Evolutionary conservation across 164 flowering plant genomes (phyloP), one percentile per base, ranked within the genome.

Genomic region (Piper betle): DNA sequence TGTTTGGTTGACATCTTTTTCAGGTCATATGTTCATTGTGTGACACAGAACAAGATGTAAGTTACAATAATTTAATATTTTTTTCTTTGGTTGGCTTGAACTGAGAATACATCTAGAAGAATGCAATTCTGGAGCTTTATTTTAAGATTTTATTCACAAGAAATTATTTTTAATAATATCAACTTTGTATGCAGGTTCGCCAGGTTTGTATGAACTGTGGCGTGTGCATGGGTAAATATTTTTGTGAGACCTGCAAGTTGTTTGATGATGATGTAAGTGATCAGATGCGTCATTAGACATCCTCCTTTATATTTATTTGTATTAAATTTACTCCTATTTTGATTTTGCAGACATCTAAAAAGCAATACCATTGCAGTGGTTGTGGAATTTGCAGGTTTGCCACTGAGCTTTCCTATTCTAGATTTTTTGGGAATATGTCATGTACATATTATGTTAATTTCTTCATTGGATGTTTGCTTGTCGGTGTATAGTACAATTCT

Each of bases 321-420:
- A 25, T 25, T 25, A 25, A 25, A 17, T 7, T 39, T 38, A 17
- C 39, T 10, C 16, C 20, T 25, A 7, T 68, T 57, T 16, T 39
- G 42, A 19, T 69, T 41, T 15, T 82, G 78, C 88, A 91, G 98
- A 73, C 70, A 59, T 84, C 96, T 8, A 91, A 87, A 81, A 65
- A 67, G 53, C 98, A 88, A 78, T 88, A 81, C 64, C 98, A 91
- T 59, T 91, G 98, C 66, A 72, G 77, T 62, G 98, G 89, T 9
- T 91, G 96, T 73, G 96, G 91, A 53, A 91, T 91, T 58, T 91
- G 96, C 91, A 85, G 98, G 98, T 91, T 79, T 46, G 48, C 5
- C 68, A 25, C 37, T 38, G 17, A 48, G 19, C 37, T 55, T 37
- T 57, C 46, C 33, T 25, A 5, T 15, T 57, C 37, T 12, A 2